phyloP scores from a whole-genome alignment of 2,329 filamentous ascomycete genomes.

The Colletotrichum spaethianum region DNA sequence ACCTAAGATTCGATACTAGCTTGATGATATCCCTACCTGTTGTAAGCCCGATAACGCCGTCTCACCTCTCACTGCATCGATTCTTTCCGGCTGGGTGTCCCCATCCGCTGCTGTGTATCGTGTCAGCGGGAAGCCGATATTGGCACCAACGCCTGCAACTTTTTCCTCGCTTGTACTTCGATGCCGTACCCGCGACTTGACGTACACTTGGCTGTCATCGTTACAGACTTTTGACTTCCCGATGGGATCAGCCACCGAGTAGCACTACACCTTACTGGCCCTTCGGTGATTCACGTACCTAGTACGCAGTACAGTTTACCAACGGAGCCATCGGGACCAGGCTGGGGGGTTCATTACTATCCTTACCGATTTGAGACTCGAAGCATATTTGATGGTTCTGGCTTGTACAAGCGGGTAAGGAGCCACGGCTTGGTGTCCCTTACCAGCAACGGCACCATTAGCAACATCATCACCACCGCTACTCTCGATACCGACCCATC shows the following conservation, averaged over 20 bases:
- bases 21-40: not conserved
- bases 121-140: not conserved
- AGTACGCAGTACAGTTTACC: not conserved
- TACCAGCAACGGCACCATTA: not conserved
- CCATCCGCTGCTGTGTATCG: not conserved
- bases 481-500: not conserved
- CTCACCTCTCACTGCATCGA: not conserved
- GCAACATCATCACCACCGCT: not conserved
- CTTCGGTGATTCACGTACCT: not conserved
- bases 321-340: not conserved
- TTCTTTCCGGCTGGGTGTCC: not conserved
- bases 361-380: not conserved
- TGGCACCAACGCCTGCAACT: too few species aligned
- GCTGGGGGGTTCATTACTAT: constrained; percentile 13
- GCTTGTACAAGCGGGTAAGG: not conserved
- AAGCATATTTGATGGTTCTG: not conserved
- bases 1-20: not conserved
- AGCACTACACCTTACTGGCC: constrained; percentile 6
- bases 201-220: constrained; percentile 2
- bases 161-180: not conserved
- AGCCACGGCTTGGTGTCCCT: constrained; percentile 3
- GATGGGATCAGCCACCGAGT: constrained; percentile 26
- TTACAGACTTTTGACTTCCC: constrained; percentile 24
- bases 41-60: not conserved
- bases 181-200: constrained; percentile 13